Conservation (phyloP, 2,329 filamentous ascomycete species). For the Phoma sp. region DNA sequence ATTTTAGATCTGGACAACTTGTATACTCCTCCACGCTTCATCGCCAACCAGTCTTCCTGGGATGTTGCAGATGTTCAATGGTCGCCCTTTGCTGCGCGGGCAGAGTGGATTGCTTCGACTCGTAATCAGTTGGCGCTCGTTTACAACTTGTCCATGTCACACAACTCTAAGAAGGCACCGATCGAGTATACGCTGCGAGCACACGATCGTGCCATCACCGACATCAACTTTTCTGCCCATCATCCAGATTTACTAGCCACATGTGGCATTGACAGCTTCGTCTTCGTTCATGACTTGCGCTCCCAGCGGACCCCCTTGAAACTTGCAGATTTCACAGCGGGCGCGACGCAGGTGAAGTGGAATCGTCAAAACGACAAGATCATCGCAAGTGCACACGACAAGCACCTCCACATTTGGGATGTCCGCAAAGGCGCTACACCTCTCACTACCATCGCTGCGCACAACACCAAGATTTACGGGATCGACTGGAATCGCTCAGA, state of each 20-base stretch:
- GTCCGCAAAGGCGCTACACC: slow-evolving; percentile 79
- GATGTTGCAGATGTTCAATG: slow-evolving; percentile 95
- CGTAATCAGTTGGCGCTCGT: slow-evolving; percentile 94
- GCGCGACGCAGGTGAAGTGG: slow-evolving; percentile 94
- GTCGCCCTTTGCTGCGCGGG: slow-evolving; percentile 88
- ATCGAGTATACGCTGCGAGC: slow-evolving; percentile 89
- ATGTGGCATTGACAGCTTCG: slow-evolving; percentile 90
- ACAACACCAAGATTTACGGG: slow-evolving; percentile 93
- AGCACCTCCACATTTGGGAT: slow-evolving; percentile 89
- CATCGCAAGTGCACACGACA: slow-evolving; percentile 88
- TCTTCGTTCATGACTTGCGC: slow-evolving; percentile 90
- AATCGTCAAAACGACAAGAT: slow-evolving; percentile 87
- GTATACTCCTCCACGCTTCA: slow-evolving; percentile 82
- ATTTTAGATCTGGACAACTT: slow-evolving; percentile 92
- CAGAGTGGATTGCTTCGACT: slow-evolving; percentile 93
- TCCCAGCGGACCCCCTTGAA: slow-evolving; percentile 45
- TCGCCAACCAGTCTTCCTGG: slow-evolving; percentile 90
- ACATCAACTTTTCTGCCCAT: slow-evolving; percentile 94
- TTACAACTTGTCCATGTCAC: slow-evolving; percentile 77
- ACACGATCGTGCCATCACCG: slow-evolving; percentile 87
- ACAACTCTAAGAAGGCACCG: slow-evolving; percentile 67
- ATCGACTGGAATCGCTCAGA: slow-evolving; percentile 90
- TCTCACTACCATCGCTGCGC: slow-evolving; percentile 82
- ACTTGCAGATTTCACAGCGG: slow-evolving; percentile 92
- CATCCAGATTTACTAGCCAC: slow-evolving; percentile 89